Evolutionary conservation across 176 grass and related monocot genomes (phyloP), one percentile per base, ranked within the genome.

Genomic region (Triticum urartu): DNA sequence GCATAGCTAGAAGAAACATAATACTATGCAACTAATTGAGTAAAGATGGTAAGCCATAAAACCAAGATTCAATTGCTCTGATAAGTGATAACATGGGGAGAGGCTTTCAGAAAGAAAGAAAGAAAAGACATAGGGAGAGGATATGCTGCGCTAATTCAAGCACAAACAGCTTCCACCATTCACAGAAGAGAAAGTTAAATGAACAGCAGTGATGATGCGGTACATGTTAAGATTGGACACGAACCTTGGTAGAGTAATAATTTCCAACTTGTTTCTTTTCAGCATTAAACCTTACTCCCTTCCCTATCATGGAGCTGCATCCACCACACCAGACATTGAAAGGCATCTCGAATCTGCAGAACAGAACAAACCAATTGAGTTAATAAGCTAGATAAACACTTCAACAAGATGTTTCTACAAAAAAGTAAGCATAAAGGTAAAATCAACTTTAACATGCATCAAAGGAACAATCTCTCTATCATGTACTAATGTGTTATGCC

Each of bases 201-300:
- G 4, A 78, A 3, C 1, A 86, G 35, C 1, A 52, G 28, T 75
- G 42, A 28, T 48, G 40, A 75, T 18, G 24, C 13, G 17, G 42
- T 48, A 28, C 40, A 75, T 48, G 45, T 75, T 75, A 52, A 75
- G 50, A 64, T 78, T 4, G 11, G 39, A 4, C 5, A 75, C 17
- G 30, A 84, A 98, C 96, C 92, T 98, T 98, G 8, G 97, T 96
- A 62, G 97, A 98, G 84, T 98, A 96, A 79, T 98, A 98, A 83
- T 96, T 98, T 14, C 97, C 97, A 75, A 98, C 94, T 98, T 98
- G 97, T 77, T 98, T 98, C 79, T 98, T 98, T 83, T 98, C 97
- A 79, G 97, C 94, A 83, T 98, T 98, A 89, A 98, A 98, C 87
- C 97, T 91, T 38, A 98, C 97, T 79, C 97, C 97, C 83, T 98